Conservation (phyloP, 768 basidiomycete species). For the Xerocomus potaroensis region DNA sequence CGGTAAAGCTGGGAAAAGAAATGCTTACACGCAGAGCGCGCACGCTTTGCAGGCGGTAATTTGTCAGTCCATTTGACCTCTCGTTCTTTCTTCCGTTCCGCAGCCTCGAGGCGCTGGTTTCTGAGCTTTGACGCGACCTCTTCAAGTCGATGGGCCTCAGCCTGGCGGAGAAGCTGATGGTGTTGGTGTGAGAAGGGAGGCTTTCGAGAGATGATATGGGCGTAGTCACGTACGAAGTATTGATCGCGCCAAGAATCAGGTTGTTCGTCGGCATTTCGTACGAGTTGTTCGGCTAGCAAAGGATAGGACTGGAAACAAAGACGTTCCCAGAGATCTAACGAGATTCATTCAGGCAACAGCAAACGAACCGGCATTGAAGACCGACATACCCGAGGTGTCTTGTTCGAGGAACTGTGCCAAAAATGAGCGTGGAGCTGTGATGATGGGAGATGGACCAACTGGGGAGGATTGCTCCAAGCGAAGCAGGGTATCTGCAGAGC, state of each 20-base stretch:
- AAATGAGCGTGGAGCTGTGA: constrained; percentile 12
- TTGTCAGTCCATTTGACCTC: constrained; percentile 73
- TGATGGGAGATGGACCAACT: constrained; percentile 39
- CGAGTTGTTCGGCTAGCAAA: constrained; percentile 46
- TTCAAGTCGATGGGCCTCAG: constrained; percentile 62
- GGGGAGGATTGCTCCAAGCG: constrained; percentile 67
- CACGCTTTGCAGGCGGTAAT: constrained; percentile 62
- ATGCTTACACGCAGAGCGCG: constrained; percentile 51
- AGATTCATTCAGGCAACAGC: constrained; percentile 1
- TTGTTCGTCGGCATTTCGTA: constrained; percentile 36
- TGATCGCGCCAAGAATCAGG: constrained; percentile 66
- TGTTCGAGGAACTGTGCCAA: constrained; percentile 45
- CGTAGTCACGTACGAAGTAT: constrained; percentile 67
- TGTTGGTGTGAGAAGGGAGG: constrained; percentile 7
- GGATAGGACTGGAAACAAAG: constrained; percentile 62
- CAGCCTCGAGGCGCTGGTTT: constrained; percentile 61
- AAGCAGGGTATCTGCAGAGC: constrained; percentile 64
- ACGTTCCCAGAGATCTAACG: constrained; percentile 60
- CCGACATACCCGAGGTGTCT: constrained; percentile 49
- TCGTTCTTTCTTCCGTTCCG: constrained; percentile 71
- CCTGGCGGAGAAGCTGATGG: constrained; percentile 48
- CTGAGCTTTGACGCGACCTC: constrained; percentile 59
- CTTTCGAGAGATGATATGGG: neutral
- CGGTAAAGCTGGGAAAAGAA: neutral
- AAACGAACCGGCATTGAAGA: neutral